These are phyloP conservation scores for Trichoderma sp. DNA, from an alignment of 2,329 filamentous ascomycete species.

Conservation along the genomic window DNA sequence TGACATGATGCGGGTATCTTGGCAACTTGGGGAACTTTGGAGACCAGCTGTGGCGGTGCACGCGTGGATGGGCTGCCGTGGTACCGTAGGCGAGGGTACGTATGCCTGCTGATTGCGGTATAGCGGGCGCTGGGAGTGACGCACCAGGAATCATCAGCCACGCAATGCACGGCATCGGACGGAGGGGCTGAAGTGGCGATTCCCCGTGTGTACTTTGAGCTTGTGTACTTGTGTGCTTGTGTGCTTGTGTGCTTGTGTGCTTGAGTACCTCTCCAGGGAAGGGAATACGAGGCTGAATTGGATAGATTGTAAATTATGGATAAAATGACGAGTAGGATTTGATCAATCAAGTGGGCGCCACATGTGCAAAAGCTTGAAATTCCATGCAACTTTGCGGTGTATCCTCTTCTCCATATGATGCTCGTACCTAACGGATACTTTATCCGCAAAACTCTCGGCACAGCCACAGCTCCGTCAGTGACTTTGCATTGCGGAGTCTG, in stretches of 20 bases:
- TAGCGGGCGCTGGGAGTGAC: background rate
- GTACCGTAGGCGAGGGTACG: background rate
- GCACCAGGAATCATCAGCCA: background rate
- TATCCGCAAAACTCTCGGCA: background rate
- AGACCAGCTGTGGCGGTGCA: slow-evolving; percentile 1
- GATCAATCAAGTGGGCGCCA: background rate
- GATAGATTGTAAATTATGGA: background rate
- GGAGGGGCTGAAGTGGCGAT: background rate
- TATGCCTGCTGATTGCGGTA: background rate
- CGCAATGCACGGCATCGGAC: background rate
- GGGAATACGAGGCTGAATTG: background rate
- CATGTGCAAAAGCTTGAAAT: background rate
- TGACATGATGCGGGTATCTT: background rate
- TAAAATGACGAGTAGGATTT: background rate
- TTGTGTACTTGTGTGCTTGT: no score
- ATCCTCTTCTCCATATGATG: background rate
- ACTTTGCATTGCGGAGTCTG: background rate
- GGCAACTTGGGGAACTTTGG: background rate
- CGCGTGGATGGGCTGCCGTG: background rate
- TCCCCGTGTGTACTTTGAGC: background rate
- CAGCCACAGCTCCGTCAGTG: background rate
- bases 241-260: no score
- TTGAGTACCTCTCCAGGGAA: background rate
- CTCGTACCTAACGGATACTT: background rate
- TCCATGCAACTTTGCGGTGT: background rate